Base-by-base conservation (phyloP, 352 stramenopile genomes). In the Pythium vanterpoolii region DNA sequence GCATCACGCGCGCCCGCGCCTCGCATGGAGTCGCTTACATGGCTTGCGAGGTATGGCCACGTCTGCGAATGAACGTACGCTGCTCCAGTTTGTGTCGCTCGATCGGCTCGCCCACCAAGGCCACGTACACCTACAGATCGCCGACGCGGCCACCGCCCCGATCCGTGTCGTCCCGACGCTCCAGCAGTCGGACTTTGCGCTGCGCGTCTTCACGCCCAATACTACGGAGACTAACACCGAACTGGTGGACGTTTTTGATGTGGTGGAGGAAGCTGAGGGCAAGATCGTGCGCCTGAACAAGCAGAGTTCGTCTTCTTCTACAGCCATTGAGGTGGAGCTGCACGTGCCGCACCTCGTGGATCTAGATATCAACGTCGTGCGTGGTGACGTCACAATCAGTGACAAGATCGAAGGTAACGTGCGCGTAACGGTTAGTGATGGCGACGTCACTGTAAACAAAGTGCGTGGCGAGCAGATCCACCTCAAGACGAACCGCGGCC, bases 321-420 rank as follows among this genome's bases (percentile, higher is more conserved):
- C 51, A 1, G 56, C 59, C 23, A 49, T 69, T 16, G 63, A 62
- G 6, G 56, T 70, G 28, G 13, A 59, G 44, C 44, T 70, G 18
- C 36, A 47, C 39, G 16, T 72, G 19, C 70, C 70, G 23, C 53
- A 65, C 28, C 59, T 73, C 23, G 48, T 74, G 6, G 52, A 86
- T 55, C 56, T 93, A 38, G 59, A 74, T 36, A 46, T 93, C 34
- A 71, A 61, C 6, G 49, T 87, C 27, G 71, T 77, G 14, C 58
- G 74, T 31, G 84, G 79, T 38, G 57, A 64, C 33, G 75, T 90
- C 21, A 43, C 18, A 4, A 19, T 93, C 11, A 55, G 60, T 8
- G 77, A 89, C 57, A 91, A 91, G 55, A 60, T 93, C 3, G 84
- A 93, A 60, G 84, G 81, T 26, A 68, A 93, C 54, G 77, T 89